These are phyloP conservation scores for Podaxis sp. DNA, from an alignment of 768 basidiomycete species.

Conservation along the genomic window DNA sequence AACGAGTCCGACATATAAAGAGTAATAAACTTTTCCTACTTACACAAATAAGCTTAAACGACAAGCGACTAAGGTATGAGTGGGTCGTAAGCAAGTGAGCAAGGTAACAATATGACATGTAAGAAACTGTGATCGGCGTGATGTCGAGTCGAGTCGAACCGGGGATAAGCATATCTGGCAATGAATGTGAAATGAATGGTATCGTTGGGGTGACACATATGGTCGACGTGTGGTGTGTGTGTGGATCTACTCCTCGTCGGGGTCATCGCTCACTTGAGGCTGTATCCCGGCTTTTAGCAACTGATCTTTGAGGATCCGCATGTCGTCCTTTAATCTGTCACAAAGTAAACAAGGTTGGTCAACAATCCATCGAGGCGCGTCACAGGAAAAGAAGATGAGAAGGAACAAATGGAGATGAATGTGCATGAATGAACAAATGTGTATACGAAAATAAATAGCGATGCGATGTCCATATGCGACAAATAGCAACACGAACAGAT, in stretches of 20 bases:
- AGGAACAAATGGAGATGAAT: constrained; percentile 23
- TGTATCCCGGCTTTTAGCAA: constrained; percentile 26
- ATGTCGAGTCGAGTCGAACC: neutral
- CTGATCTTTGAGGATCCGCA: constrained; percentile 48
- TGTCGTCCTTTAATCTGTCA: constrained; percentile 68
- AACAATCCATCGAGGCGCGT: constrained; percentile 38
- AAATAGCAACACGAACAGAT: constrained; percentile 12
- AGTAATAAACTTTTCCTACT: constrained; percentile 8
- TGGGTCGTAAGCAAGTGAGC: neutral
- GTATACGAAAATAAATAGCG: neutral
- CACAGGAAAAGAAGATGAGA: constrained; percentile 21
- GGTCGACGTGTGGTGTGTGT: neutral
- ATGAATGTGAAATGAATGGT: neutral
- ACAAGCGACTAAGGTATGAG: neutral
- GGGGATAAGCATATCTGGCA: neutral
- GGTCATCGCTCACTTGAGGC: constrained; percentile 10
- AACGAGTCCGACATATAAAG: constrained; percentile 1
- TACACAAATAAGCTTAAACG: constrained; percentile 13
- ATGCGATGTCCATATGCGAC: constrained; percentile 4
- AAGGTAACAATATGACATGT: neutral
- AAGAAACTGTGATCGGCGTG: neutral
- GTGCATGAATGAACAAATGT: neutral
- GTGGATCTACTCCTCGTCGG: constrained; percentile 8
- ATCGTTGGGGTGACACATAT: neutral
- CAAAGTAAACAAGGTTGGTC: constrained; percentile 20